Evolutionary conservation across 768 basidiomycete species (phyloP).

Genomic region (Boletus insuetus): DNA sequence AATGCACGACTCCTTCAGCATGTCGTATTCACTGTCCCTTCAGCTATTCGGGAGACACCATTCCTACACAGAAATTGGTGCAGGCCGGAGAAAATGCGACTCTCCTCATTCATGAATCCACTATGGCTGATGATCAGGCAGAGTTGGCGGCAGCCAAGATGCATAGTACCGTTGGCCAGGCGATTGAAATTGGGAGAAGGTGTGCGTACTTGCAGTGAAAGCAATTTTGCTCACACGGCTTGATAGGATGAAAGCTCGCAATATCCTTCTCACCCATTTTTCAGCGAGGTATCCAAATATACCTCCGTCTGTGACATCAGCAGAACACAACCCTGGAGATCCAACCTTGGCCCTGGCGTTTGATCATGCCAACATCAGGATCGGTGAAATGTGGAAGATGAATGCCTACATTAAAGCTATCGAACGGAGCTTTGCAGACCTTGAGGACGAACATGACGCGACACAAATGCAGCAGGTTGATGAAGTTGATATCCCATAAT

Average conservation of each 20-base stretch:
- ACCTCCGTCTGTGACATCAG: conserved; percentile 44
- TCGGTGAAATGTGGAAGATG: conserved; percentile 87
- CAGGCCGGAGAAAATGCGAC: conserved; percentile 65
- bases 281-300: conserved; percentile 91
- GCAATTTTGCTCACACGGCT: neutral
- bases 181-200: conserved; percentile 73
- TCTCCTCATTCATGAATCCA: conserved; percentile 91
- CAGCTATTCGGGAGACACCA: conserved; percentile 92
- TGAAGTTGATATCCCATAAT: conserved; percentile 22
- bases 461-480: conserved; percentile 11
- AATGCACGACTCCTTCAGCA: neutral
- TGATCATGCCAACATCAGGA: conserved; percentile 68
- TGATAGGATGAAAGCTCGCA: conserved; percentile 76
- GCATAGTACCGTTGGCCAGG: conserved; percentile 90
- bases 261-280: conserved; percentile 92
- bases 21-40: neutral
- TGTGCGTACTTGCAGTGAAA: conserved; percentile 30
- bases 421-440: conserved; percentile 57
- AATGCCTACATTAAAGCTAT: conserved; percentile 71
- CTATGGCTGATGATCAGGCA: conserved; percentile 81
- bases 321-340: conserved; percentile 21
- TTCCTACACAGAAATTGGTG: conserved; percentile 68
- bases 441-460: conserved; percentile 40
- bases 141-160: conserved; percentile 72
- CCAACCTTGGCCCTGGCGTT: conserved; percentile 74